These are phyloP conservation scores for Megacollybia marginata DNA, from an alignment of 768 basidiomycete species.

Conservation along the genomic window DNA sequence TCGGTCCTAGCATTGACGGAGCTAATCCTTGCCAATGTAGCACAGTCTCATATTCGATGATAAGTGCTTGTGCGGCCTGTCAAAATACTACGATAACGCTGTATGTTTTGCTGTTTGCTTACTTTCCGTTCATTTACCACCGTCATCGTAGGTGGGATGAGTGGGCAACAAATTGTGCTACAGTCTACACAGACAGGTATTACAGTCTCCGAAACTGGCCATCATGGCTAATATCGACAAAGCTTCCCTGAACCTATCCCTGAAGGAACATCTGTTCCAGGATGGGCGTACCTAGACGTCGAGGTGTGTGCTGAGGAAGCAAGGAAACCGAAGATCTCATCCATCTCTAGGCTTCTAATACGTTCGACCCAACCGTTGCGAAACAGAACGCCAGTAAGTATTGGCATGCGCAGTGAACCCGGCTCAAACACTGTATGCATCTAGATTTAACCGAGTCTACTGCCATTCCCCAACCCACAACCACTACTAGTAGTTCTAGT, in stretches of 20 bases:
- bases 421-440: not conserved
- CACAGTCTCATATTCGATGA: constrained; percentile 45
- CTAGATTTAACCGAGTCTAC: constrained; percentile 38
- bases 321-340: too few relatives aligned
- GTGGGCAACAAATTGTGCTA: constrained; percentile 43
- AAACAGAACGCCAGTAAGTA: constrained; percentile 25
- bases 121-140: not conserved
- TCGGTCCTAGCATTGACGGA: constrained; percentile 27
- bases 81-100: constrained; percentile 34
- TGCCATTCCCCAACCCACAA: constrained; percentile 18
- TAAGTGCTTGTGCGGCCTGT: constrained; percentile 53
- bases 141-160: constrained; percentile 36
- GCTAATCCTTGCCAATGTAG: constrained; percentile 46
- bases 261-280: constrained; percentile 39
- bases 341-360: constrained; percentile 20
- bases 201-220: not conserved
- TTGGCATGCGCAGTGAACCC: not conserved
- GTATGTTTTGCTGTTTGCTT: constrained; percentile 15
- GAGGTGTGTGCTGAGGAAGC: constrained; percentile 18
- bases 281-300: constrained; percentile 58
- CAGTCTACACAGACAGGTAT: constrained; percentile 22
- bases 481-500: constrained; percentile 6
- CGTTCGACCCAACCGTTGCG: constrained; percentile 34
- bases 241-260: constrained; percentile 48
- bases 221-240: not conserved